phyloP scores from a whole-genome alignment of 768 basidiomycete species.

The Serendipita sp. region DNA sequence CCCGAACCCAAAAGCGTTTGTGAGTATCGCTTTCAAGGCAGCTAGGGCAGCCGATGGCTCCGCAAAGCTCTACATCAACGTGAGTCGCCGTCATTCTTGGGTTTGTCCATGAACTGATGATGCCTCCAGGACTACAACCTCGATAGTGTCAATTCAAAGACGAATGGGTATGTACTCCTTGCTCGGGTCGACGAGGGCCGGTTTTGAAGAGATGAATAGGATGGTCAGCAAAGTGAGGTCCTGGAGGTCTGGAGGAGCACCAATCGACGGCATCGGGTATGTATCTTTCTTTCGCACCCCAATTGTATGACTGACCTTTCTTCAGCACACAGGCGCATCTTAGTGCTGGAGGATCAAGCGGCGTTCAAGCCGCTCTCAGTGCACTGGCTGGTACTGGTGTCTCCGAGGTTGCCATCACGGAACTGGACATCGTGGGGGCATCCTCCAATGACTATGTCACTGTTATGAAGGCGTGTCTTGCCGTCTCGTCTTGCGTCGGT shows the following conservation, averaged over 20 bases:
- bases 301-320: not conserved
- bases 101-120: not conserved
- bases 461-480: constrained; percentile 32
- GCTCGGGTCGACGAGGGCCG: no score
- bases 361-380: constrained; percentile 28
- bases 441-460: constrained; percentile 28
- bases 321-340: not conserved
- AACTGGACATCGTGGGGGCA: constrained; percentile 25
- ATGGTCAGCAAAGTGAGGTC: not conserved
- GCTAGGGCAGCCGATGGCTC: not conserved
- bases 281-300: not conserved
- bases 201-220: not conserved
- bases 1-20: not conserved
- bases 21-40: not conserved
- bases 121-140: not conserved
- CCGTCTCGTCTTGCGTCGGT: constrained; percentile 27
- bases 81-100: not conserved
- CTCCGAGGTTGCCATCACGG: constrained; percentile 33
- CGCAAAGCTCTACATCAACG: constrained; percentile 6
- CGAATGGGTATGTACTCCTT: no score
- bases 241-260: not conserved
- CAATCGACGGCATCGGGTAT: constrained; percentile 2
- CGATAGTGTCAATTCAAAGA: not conserved
- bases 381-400: constrained; percentile 28
- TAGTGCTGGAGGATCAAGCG: constrained; percentile 25